Percentiles rank a stretch among this genome's conserved stretches.
Evolutionary conservation across 2,329 filamentous ascomycete species (phyloP).

Genomic region (Chaetomium sp.): DNA sequence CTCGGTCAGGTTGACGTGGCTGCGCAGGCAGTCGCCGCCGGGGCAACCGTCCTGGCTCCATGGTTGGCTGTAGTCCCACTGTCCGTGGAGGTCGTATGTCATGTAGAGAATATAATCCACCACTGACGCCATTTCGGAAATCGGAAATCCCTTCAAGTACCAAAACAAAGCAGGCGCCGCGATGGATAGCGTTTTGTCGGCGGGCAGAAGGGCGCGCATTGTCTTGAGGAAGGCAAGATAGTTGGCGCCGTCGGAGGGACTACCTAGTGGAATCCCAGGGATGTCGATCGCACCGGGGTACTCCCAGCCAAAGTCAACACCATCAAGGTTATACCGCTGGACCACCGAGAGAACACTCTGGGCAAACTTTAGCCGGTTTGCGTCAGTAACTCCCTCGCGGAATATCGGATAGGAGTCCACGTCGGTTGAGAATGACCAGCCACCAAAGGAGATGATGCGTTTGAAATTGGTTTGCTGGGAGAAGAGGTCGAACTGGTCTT

Average conservation of each 20-base stretch:
- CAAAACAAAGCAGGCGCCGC: slow-evolving; percentile 37
- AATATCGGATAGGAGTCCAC: slow-evolving; percentile 21
- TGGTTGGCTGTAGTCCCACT: slow-evolving; percentile 37
- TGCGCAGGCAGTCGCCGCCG: slow-evolving; percentile 31
- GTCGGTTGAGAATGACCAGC: slow-evolving; percentile 28
- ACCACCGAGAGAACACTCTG: slow-evolving; percentile 45
- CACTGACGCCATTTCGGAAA: slow-evolving; percentile 31
- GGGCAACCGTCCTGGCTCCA: slow-evolving; percentile 34
- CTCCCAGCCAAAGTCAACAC: slow-evolving; percentile 45
- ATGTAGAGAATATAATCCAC: slow-evolving; percentile 44
- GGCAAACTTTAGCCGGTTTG: slow-evolving; percentile 36
- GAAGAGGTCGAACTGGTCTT: slow-evolving; percentile 28
- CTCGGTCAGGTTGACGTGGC: slow-evolving; percentile 27
- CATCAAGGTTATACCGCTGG: slow-evolving; percentile 45
- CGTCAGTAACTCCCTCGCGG: slow-evolving; percentile 8
- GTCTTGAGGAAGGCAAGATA: slow-evolving; percentile 40
- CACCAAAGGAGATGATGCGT: slow-evolving; percentile 29
- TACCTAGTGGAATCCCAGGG: slow-evolving; percentile 34
- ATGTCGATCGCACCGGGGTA: slow-evolving; percentile 43
- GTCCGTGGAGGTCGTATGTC: slow-evolving; percentile 43
- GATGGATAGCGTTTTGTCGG: slow-evolving; percentile 28
- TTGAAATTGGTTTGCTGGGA: slow-evolving; percentile 25
- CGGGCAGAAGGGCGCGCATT: slow-evolving; percentile 2
- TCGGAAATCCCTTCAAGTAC: slow-evolving; percentile 39
- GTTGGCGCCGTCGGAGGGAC: slow-evolving; percentile 36